Evolutionary conservation across 495 filamentous ascomycete genomes (phyloP).

Genomic region (Penicillium longicatenatum): DNA sequence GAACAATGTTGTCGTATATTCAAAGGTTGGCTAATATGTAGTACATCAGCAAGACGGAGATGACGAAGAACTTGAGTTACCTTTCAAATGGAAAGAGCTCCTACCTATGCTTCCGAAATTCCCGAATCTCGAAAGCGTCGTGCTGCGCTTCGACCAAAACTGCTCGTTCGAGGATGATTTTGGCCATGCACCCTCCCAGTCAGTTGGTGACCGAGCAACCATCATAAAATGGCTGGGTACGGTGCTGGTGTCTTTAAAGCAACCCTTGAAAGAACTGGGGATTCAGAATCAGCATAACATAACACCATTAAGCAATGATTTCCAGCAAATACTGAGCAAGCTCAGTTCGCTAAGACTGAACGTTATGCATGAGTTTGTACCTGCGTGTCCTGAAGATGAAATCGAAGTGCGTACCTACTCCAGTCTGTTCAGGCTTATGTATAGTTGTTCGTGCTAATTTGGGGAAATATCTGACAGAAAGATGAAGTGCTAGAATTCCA

Average conservation of each 20-base stretch:
- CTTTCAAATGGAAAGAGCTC: too few species aligned
- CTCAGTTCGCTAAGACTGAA: slow-evolving; percentile 24
- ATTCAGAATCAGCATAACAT: slow-evolving; percentile 24
- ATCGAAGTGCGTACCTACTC: slow-evolving; percentile 14
- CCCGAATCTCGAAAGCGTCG: slow-evolving; percentile 16
- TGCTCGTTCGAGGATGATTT: slow-evolving; percentile 5
- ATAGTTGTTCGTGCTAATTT: too few species aligned
- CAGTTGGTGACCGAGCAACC: slow-evolving; percentile 11
- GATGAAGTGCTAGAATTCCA: too few species aligned
- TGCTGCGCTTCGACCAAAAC: slow-evolving; percentile 22
- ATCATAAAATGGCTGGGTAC: slow-evolving; percentile 12
- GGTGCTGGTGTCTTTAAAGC: slow-evolving; percentile 2
- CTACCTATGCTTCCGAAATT: too few species aligned
- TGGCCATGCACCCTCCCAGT: too few species aligned
- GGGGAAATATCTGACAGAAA: too few species aligned
- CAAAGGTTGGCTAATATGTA: background rate
- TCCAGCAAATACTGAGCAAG: slow-evolving; percentile 11
- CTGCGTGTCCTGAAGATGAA: slow-evolving; percentile 18
- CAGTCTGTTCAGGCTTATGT: slow-evolving; percentile 14
- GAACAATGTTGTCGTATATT: too few species aligned
- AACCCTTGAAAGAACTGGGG: slow-evolving; percentile 16
- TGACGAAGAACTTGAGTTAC: too few species aligned
- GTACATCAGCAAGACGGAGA: background rate
- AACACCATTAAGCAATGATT: slow-evolving; percentile 10
- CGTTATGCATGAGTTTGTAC: slow-evolving; percentile 15